Evolutionary conservation across 345 rosid species (phyloP), one percentile per base, ranked within the genome.

Genomic region (Psidium guajava): DNA sequence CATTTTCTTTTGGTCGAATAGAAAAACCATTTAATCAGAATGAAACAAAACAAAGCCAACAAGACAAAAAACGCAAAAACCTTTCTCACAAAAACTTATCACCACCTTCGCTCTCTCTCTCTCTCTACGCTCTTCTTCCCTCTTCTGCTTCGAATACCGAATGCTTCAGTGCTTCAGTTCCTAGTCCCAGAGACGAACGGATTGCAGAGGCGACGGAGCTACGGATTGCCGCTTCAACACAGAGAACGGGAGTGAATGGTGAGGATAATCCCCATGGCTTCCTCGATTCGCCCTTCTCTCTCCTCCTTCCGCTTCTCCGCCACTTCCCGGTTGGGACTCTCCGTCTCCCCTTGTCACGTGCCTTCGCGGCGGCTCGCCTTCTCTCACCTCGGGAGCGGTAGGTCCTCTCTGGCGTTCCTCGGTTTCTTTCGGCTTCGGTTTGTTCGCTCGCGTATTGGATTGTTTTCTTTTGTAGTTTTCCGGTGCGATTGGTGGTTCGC

Each of bases 281-380:
- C 98, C 85, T 91, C 99, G 40, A 87, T 95, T 86, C 90, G 94
- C 85, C 96, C 98, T 58, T 93, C 98, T 24, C 83, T 95, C 16
- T 82, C 92, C 84, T 92, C 91, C 52, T 90, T 93, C 87, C 86
- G 86, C 74, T 69, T 89, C 85, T 89, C 93, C 82, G 83, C 88
- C 54, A 3, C 82, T 36, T 56, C 84, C 80, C 49, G 93, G 58
- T 85, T 90, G 83, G 89, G 89, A 21, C 57, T 86, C 74, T 83
- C 90, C 25, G 55, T 88, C 85, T 85, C 91, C 54, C 88, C 91
- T 5, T 85, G 24, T 40, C 77, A 61, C 83, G 54, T 52, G 59
- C 89, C 92, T 84, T 89, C 94, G 83, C 91, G 93, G 82, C 52
- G 91, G 84, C 87, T 92, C 57, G 52, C 90, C 84, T 84, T 86